These are phyloP conservation scores for Neurospora crassa DNA, from an alignment of 2,329 filamentous ascomycete genomes.

Conservation along the genomic window DNA sequence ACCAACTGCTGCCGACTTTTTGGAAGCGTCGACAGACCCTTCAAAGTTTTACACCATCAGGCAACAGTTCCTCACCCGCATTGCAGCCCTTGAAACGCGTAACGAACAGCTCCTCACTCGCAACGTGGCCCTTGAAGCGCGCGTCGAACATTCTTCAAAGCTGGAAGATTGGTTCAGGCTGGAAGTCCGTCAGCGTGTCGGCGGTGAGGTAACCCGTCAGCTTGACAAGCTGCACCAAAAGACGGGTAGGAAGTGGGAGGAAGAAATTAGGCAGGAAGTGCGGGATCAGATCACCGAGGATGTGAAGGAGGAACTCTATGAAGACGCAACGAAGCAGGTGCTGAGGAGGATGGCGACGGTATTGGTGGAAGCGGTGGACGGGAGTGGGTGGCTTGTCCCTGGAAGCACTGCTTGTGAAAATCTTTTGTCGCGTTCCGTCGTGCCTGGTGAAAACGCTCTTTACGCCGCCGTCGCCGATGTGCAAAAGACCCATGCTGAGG, in stretches of 20 bases:
- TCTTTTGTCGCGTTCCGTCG: no score
- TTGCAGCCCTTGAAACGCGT: no score
- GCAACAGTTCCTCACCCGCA: no score
- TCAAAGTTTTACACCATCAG: no score
- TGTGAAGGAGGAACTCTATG: neutral
- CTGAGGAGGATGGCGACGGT: neutral
- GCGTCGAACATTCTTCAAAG: no score
- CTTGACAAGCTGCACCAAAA: neutral
- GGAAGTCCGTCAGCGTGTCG: no score
- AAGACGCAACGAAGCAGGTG: neutral
- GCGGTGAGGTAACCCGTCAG: neutral
- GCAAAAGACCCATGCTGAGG: neutral
- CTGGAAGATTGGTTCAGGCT: no score
- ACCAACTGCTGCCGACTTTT: neutral
- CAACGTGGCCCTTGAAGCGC: no score
- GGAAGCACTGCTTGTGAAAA: neutral
- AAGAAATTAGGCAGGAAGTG: neutral
- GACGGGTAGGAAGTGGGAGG: neutral
- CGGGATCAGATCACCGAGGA: neutral
- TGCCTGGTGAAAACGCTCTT: neutral
- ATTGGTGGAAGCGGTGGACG: neutral
- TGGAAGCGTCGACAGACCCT: neutral
- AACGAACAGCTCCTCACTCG: no score
- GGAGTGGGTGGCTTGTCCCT: neutral
- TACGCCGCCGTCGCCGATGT: neutral